Percentiles rank a stretch among this genome's conserved stretches.
These are phyloP conservation scores for Phylloporus sp. DNA, from an alignment of 768 basidiomycete genomes.

Conservation along the genomic window DNA sequence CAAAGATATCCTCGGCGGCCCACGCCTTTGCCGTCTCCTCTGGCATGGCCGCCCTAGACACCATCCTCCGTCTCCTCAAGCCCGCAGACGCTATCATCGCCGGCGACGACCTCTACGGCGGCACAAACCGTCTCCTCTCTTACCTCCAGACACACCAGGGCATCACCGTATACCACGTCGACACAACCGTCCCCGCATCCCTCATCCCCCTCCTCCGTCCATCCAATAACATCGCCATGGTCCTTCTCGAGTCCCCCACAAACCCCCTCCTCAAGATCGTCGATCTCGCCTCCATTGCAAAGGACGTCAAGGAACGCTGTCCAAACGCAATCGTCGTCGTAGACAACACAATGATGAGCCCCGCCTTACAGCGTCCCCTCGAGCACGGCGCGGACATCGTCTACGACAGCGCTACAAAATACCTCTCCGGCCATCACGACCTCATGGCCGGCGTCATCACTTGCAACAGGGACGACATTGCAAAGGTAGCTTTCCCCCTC, in stretches of 20 bases:
- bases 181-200: slow-evolving; percentile 72
- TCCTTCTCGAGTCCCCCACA: slow-evolving; percentile 94
- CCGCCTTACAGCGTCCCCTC: slow-evolving; percentile 90
- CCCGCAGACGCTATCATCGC: slow-evolving; percentile 95
- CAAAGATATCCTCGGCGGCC: slow-evolving; percentile 89
- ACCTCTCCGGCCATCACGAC: slow-evolving; percentile 96
- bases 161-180: slow-evolving; percentile 87
- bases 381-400: slow-evolving; percentile 96
- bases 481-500: slow-evolving; percentile 48
- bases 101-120: slow-evolving; percentile 96
- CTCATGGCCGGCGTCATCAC: slow-evolving; percentile 97
- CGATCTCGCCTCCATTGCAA: slow-evolving; percentile 79
- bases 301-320: slow-evolving; percentile 76
- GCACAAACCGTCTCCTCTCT: slow-evolving; percentile 89
- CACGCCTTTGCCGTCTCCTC: slow-evolving; percentile 93
- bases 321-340: slow-evolving; percentile 82
- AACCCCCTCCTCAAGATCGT: slow-evolving; percentile 95
- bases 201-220: slow-evolving; percentile 61
- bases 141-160: slow-evolving; percentile 87
- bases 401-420: slow-evolving; percentile 97
- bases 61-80: slow-evolving; percentile 89
- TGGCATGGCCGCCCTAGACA: slow-evolving; percentile 97
- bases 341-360: slow-evolving; percentile 99
- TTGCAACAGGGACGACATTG: slow-evolving; percentile 87
- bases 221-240: slow-evolving; percentile 78